Base-by-base conservation (phyloP, 2,329 filamentous ascomycete genomes). In the Trichoderma simmonsii region DNA sequence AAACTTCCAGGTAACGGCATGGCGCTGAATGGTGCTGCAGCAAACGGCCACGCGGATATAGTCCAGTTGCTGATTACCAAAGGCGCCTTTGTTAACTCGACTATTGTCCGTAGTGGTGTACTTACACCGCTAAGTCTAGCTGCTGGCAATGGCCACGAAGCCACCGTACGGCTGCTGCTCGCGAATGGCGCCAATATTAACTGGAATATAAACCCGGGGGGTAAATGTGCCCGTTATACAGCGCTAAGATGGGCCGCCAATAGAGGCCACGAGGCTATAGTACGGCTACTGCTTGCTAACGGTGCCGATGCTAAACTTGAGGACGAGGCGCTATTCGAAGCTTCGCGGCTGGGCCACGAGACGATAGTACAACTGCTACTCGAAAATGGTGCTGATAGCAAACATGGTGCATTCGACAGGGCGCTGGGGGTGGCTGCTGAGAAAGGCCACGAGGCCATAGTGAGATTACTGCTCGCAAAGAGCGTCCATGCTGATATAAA, bases 311-410 rank as follows among this genome's bases (percentile, higher is more conserved):
- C 5, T 11, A 21, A 60, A n/a, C 7, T 9, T n/a, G 8, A 28
- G 1, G 1, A 21, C 4, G n/a, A 28, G 3, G 24, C 56, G 14
- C 26, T 59, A 7, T 14, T 3, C 3, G 0, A 14, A 14, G 34
- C 34, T 36, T 1, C 34, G 12, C 0, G 4, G 4, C 0, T 0
- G 1, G 34, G 34, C 14, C 34, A 3, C 14, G 26, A 59, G 4
- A 4, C 15, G 2, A 30, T 59, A 18, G 56, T 30, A 11, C 36
- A 7, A 6, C 14, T 39, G 4, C 11, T 59, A 18, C 56, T 59
- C 11, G 6, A 9, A 12, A 15, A 32, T n/a, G 3, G 26, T 3
- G 56, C 28, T 59, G 15, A 21, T 32, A n/a, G 11, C 8, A 59
- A 7, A 18, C 6, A 18, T 39, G 36, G 3, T 18, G 6, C 6